A percentile compares a stretch with the other conserved stretches of the same genome.
phyloP scores from a whole-genome alignment of 2,329 filamentous ascomycete genomes.

The Fulvia fulva region DNA sequence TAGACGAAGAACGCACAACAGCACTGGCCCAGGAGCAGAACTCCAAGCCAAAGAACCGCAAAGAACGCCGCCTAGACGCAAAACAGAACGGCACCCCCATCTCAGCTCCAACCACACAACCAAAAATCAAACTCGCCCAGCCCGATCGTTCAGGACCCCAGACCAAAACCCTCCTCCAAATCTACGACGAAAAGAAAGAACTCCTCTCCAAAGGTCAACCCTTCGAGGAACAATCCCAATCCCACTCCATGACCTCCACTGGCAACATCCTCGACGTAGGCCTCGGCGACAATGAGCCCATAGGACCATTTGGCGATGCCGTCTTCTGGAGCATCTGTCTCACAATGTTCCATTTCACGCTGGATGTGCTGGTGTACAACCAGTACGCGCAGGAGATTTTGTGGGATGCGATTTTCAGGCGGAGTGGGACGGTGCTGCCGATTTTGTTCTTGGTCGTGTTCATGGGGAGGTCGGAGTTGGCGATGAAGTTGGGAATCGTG shows the following conservation, averaged over 20 bases:
- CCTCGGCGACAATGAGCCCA: constrained; percentile 38
- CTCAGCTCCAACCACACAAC: constrained; percentile 38
- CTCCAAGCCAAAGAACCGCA: constrained; percentile 41
- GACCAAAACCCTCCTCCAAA: constrained; percentile 67
- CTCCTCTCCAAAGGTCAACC: constrained; percentile 46
- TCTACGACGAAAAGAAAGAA: constrained; percentile 60
- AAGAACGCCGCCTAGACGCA: too few relatives aligned
- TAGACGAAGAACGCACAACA: background rate
- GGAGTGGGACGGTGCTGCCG: constrained; percentile 47
- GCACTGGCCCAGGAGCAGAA: constrained; percentile 24
- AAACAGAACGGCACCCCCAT: constrained; percentile 36
- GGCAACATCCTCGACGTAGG: constrained; percentile 37
- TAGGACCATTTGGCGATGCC: constrained; percentile 46
- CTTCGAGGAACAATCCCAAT: constrained; percentile 42
- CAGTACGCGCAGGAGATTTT: constrained; percentile 68
- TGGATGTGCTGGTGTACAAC: constrained; percentile 74
- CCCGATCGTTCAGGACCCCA: constrained; percentile 62
- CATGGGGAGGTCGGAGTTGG: constrained; percentile 40
- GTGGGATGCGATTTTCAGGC: constrained; percentile 53
- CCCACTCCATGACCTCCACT: constrained; percentile 28
- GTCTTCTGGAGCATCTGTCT: constrained; percentile 55
- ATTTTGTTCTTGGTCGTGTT: constrained; percentile 45
- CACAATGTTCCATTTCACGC: constrained; percentile 69
- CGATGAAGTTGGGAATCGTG: constrained; percentile 42
- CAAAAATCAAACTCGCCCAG: constrained; percentile 60